Percentiles rank a stretch among this genome's conserved stretches.
Evolutionary conservation across 1,139 yeast genomes (phyloP).

Genomic region (Nadsonia starkeyi-henricii): DNA sequence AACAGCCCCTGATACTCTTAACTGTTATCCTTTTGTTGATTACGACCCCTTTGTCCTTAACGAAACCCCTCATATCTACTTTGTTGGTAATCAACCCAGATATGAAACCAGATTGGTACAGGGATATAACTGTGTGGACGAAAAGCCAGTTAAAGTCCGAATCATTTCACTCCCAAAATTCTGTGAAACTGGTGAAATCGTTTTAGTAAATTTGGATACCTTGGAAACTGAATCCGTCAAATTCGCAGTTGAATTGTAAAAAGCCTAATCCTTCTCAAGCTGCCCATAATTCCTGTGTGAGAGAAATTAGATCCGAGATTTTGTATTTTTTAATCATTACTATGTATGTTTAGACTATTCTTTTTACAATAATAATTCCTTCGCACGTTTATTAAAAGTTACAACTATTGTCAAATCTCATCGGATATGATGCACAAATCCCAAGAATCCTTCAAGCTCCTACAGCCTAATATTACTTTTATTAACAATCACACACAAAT

Average conservation of each 20-base stretch:
- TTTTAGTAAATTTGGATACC: constrained; percentile 47
- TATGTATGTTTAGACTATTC: no score
- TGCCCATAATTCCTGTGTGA: no score
- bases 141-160: constrained; percentile 26
- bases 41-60: constrained; percentile 67
- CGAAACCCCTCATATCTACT: constrained; percentile 74
- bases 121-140: constrained; percentile 23
- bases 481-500: no score
- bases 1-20: constrained; percentile 91
- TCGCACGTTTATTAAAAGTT: no score
- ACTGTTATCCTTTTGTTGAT: constrained; percentile 66
- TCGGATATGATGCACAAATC: no score
- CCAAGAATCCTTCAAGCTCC: no score
- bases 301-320: no score
- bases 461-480: no score
- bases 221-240: constrained; percentile 36
- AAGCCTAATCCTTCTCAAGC: no score
- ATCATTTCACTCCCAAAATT: constrained; percentile 64
- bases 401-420: no score
- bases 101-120: constrained; percentile 32
- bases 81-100: constrained; percentile 68
- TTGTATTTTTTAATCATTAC: no score
- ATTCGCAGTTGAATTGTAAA: not conserved
- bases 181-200: constrained; percentile 49
- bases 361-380: no score